Evolutionary conservation across 1,284 basidiomycete species (phyloP), one percentile per base, ranked within the genome.

Genomic region (Melampsora americana): DNA sequence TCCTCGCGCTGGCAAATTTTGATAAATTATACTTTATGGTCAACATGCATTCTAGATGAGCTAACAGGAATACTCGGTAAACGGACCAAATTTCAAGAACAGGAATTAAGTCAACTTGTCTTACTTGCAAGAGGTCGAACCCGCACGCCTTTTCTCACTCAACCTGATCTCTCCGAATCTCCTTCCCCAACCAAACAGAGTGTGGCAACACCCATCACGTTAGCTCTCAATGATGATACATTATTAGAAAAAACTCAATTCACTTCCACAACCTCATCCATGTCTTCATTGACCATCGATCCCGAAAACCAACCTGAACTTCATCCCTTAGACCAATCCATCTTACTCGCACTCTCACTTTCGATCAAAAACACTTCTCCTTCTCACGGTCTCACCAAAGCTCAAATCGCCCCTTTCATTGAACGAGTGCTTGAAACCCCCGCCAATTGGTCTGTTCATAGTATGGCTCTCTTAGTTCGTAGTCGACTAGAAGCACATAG

Each of bases 221-320:
- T 96, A 39, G 85, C 86, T 1, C 87, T 99, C 70, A 67, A 75
- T 62, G 96, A 99, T 84, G 96, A 99, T 83, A 97, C 94, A 0
- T 86, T 99, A 12, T 87, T 99, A 60, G 96, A 99, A 83, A 89
- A 92, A 80, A 99, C 95, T 3, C 88, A 90, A 80, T 99, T 93
- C 83, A 93, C 93, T 9, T 72, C 78, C 16, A 80, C 60, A n/a
- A 26, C 30, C 86, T n/a, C 66, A 6, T 12, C 64, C 14, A n/a
- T 26, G 44, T 60, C 65, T 14, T 42, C 50, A n/a, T 35, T 68
- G 7, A 12, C 35, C 5, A 39, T 75, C n/a, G 66, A 75, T 23
- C 72, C 72, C 3, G 48, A 48, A 26, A 56, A 75, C 42, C 72
- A 75, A 50, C 72, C 72, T 0, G 84, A 90, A 0, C 86, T 97